Evolutionary conservation across 2,329 filamentous ascomycete genomes (phyloP), one percentile per base, ranked within the genome.

Genomic region (Fusarium fracticaudum): DNA sequence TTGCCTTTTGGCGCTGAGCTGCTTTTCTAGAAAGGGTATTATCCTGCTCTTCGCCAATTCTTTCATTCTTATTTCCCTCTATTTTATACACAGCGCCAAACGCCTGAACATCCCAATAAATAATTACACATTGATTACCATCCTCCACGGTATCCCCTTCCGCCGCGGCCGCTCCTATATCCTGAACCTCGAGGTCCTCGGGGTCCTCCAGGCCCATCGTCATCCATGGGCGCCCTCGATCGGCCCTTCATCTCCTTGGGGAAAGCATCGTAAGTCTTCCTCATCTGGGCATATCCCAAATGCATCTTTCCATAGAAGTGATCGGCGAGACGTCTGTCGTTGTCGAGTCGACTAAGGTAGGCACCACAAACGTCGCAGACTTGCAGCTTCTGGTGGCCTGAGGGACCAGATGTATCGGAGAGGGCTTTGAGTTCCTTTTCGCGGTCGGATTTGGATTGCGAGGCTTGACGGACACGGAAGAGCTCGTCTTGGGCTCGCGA

Each of bases 271-370:
- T 91, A 95, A 7, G 95, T 96, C 87, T 96, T 97, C 78, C 96
- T 91, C 96, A 99, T 99, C 84, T 98, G 94, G 22, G 96, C 96
- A 81, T 98, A 99, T 0, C 96, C 96, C 65, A 99, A 85, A 81
- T 99, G 96, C 96, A 99, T 99, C 87, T 99, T 99, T 29, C 96
- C 96, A 83, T 98, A 98, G 81, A 99, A 99, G 83, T 99, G 96
- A 81, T 99, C 96, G 26, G 96, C 96, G 80, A 99, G 83, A 37
- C 96, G 89, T 41, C 96, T 90, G 82, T 99, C 96, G 80, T 99
- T 99, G 81, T 99, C 96, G 38, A 99, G 88, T 29, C 96, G 87
- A 72, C 92, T 95, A 43, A 99, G 88, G 82, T 98, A 99, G 11
- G 96, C 96, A 72, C 96, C 96, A 83, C 96, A 99, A 2, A 98